Evolutionary conservation across 106 monocot species (phyloP).

Genomic region (Apostasia ramifera): DNA sequence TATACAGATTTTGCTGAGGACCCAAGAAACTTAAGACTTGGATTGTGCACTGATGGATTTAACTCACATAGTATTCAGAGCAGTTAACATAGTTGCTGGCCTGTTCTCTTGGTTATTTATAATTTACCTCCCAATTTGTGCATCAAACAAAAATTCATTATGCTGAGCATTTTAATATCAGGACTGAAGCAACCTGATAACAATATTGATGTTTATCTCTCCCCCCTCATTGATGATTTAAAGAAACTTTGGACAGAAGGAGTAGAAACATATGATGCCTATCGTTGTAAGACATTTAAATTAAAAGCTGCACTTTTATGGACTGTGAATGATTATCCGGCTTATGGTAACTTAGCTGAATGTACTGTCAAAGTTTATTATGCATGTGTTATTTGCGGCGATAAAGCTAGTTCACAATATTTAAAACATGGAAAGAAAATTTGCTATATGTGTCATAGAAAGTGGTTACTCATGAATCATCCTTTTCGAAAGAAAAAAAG

Average conservation of each 20-base stretch:
- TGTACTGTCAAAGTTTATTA: not conserved
- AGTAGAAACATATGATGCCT: not conserved
- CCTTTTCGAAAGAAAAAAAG: not conserved
- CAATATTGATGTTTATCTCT: constrained; percentile 3
- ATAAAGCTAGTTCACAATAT: no score
- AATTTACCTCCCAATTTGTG: not conserved
- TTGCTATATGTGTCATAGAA: not conserved
- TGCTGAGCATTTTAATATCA: not conserved
- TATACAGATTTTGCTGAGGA: not conserved
- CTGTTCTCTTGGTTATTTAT: not conserved
- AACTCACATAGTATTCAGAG: not conserved
- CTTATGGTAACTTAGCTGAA: not conserved
- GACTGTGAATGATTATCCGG: not conserved
- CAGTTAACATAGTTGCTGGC: not conserved
- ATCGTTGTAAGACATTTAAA: not conserved
- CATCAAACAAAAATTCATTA: not conserved
- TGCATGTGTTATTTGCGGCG: no score
- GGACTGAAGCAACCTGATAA: not conserved
- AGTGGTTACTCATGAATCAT: not conserved
- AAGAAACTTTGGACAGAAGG: not conserved
- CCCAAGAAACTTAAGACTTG: not conserved
- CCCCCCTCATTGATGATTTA: constrained; percentile 1
- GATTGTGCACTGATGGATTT: not conserved
- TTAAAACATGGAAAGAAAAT: not conserved
- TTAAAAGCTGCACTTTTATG: not conserved